Base-by-base conservation (phyloP, 306 rosid species). In the Rosa chinensis region DNA sequence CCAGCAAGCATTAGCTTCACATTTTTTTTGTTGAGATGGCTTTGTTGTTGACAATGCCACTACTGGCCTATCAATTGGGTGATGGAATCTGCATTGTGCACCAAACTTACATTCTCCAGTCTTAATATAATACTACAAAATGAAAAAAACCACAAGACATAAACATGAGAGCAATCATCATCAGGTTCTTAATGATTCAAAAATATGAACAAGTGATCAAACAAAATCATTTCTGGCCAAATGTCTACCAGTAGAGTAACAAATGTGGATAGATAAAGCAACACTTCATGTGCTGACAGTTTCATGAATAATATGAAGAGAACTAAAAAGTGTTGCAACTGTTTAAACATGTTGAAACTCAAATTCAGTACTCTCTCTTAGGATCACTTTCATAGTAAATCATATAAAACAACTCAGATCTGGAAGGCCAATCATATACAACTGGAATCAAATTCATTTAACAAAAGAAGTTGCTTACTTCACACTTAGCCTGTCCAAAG, bases 1-100 rank as follows among this genome's bases (percentile, higher is more conserved):
- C 99, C 99, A 40, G 99, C 98, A 63, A 84, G 93, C 80, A 97
- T 91, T 74, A 95, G 98, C 67, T 88, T 92, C 59, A 92, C 88
- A 77, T 25, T 75, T 75, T 75, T 81, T 83, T 69, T 82, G 89
- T 45, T 73, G 55, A 59, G 81, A 89, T 82, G 70, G 87, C 45
- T 74, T 84, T 77, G 89, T 37, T 45, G 75, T 68, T 42, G 49
- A 79, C 83, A 83, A 72, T 10, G 84, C 77, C 82, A 87, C 85
- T 67, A 89, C 91, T 78, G 98, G 72, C 73, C 98, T 94, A 79
- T 95, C 96, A 59, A 91, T 47, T 23, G 99, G 99, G 78, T 95
- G 99, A 85, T 92, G 96, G 78, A 73, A 95, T 83, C 84, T 92
- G 93, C 98, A 95, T 59, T 89, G 86, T 74, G 91, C 99, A 45